A percentile compares a stretch with the other conserved stretches of the same genome.
These are phyloP conservation scores for Vinca minor DNA, from an alignment of 257 asterid genomes.

Conservation along the genomic window DNA sequence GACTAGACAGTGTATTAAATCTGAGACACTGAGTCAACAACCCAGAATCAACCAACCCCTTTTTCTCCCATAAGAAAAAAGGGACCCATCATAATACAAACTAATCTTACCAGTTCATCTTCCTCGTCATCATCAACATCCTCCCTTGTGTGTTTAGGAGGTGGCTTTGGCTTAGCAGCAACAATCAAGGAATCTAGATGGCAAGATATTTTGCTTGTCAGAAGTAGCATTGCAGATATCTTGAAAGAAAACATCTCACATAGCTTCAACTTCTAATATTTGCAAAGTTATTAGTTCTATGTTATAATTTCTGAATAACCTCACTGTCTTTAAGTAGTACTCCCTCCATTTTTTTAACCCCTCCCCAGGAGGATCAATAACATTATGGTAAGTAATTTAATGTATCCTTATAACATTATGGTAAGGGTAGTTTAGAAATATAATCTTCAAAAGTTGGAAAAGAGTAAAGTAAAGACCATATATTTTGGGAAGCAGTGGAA, in stretches of 20 bases:
- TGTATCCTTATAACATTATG: no score
- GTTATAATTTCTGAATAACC: slow-evolving; percentile 1
- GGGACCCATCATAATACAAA: background rate
- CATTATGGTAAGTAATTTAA: no score
- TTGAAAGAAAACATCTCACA: background rate
- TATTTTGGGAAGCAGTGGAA: no score
- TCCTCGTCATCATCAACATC: slow-evolving; percentile 56
- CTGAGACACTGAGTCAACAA: background rate
- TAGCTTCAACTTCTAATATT: background rate
- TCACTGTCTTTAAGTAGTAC: background rate
- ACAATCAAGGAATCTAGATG: slow-evolving; percentile 60
- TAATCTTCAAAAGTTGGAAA: no score
- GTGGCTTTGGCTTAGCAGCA: slow-evolving; percentile 80
- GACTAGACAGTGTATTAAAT: slow-evolving; percentile 4
- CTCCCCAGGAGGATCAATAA: no score
- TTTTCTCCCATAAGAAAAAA: background rate
- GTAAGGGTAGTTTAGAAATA: no score
- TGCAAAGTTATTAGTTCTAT: background rate
- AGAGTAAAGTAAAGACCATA: background rate
- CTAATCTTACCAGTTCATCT: slow-evolving; percentile 67
- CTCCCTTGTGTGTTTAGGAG: slow-evolving; percentile 51
- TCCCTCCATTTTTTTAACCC: no score
- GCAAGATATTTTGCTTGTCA: slow-evolving; percentile 15
- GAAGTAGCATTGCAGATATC: slow-evolving; percentile 4
- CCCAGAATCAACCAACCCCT: background rate